These are phyloP conservation scores for Clavispora vitiphila DNA, from an alignment of 805 yeast species.

Conservation along the genomic window DNA sequence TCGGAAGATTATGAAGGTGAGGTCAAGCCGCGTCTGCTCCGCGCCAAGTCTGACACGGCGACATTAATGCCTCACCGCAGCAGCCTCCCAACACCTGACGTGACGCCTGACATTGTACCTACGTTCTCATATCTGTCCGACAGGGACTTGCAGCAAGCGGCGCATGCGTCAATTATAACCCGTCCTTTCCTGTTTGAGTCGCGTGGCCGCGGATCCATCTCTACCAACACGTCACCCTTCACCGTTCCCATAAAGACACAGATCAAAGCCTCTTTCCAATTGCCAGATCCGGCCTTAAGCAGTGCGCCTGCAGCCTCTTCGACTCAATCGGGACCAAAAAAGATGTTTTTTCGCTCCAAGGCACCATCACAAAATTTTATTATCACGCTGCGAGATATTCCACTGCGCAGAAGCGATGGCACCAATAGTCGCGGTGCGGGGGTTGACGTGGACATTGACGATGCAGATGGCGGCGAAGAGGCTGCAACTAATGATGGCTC, in stretches of 20 bases:
- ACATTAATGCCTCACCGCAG: conserved; percentile 4
- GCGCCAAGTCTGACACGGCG: background rate
- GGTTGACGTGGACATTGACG: conserved; percentile 15
- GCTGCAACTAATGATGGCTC: conserved; percentile 15
- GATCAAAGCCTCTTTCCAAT: conserved; percentile 19
- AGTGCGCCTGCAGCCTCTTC: background rate
- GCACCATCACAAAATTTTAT: conserved; percentile 22
- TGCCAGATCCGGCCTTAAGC: conserved; percentile 37
- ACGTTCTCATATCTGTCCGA: conserved; percentile 14
- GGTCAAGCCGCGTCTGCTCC: background rate
- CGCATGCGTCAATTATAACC: background rate
- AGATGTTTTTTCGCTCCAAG: conserved; percentile 27
- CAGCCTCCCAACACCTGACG: conserved; percentile 29
- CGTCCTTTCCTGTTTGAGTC: conserved; percentile 5
- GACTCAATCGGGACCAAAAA: conserved; percentile 24
- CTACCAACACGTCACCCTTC: conserved; percentile 25
- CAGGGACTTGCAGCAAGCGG: background rate
- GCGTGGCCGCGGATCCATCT: conserved; percentile 12
- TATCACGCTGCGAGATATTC: conserved; percentile 2
- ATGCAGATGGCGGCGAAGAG: background rate
- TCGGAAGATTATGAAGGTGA: background rate
- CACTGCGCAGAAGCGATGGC: background rate
- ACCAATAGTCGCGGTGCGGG: background rate
- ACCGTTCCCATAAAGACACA: conserved; percentile 23
- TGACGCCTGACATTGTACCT: conserved; percentile 35